Percentiles rank a stretch among this genome's conserved stretches.
Evolutionary conservation across 257 asterid species (phyloP).

Genomic region (Penstemon newberryi): DNA sequence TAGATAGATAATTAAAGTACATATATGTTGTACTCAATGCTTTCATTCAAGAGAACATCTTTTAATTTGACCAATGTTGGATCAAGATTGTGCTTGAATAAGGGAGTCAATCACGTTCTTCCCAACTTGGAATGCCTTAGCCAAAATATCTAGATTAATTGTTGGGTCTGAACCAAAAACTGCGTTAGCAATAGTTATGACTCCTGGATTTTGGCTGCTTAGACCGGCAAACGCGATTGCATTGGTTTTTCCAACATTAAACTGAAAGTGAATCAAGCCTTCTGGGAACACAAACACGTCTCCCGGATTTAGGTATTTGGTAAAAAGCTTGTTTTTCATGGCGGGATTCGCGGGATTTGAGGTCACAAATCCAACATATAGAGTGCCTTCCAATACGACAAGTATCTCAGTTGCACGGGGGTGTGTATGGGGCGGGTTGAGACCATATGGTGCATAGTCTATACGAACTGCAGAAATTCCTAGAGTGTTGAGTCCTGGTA

Average conservation of each 20-base stretch:
- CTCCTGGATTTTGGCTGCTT: constrained; percentile 35
- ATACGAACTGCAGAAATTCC: constrained; percentile 27
- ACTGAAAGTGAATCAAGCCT: constrained; percentile 30
- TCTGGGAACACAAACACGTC: constrained; percentile 31
- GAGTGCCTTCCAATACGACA: constrained; percentile 24
- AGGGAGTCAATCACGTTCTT: constrained; percentile 4
- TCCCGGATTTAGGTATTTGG: constrained; percentile 3
- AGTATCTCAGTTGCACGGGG: constrained; percentile 31
- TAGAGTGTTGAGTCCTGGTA: constrained; percentile 32
- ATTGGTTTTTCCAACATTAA: constrained; percentile 19
- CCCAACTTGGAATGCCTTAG: constrained; percentile 19
- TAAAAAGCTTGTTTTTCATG: constrained; percentile 18
- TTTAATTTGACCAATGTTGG: neutral
- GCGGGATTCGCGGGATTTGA: constrained; percentile 19
- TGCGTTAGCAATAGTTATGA: constrained; percentile 30
- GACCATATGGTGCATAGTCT: constrained; percentile 27
- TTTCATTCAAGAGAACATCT: too few species aligned
- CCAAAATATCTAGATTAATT: constrained; percentile 17
- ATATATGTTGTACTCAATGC: too few species aligned
- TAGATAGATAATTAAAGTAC: too few species aligned
- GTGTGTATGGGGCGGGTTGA: constrained; percentile 31
- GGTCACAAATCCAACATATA: constrained; percentile 27
- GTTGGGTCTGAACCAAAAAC: constrained; percentile 33
- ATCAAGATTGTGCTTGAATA: constrained; percentile 13
- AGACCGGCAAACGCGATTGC: constrained; percentile 24